Base-by-base conservation (phyloP, 306 rosid species). In the Adenanthera pavonina region DNA sequence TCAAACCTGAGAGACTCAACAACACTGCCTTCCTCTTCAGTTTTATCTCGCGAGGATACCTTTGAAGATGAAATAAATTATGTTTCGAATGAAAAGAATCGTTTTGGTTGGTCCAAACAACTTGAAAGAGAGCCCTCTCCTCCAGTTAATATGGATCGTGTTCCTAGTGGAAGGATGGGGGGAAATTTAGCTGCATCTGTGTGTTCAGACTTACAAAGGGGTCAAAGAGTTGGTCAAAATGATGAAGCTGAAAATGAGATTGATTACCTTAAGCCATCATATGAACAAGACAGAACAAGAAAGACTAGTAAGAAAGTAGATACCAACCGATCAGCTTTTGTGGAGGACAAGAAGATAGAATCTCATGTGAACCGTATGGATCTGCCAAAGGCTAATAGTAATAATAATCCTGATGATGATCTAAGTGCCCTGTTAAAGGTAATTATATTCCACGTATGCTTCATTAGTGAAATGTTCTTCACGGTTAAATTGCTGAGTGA, bases 41-140 rank as follows among this genome's bases (percentile, higher is more conserved):
- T 78, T 86, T 53, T 68, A 77, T 79, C 90, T 60, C 75, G 49
- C 46, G 90, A 89, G 41, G 66, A 87, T 54, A 78, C 83, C 66
- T 75, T 80, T 61, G 92, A 88, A 72, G 91, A 88, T 82, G 89
- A 85, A 88, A 87, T 3, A 62, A 67, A 81, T 33, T 38, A 47
- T 85, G 81, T 79, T 83, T 82, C 95, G 52, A 82, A 78, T 66
- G 98, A 92, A 41, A 90, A 81, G 86, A 89, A 74, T 80, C 86
- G 74, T 73, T 92, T 87, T 73, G 94, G 94, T 83, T 93, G 99
- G 98, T 83, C 92, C 68, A 95, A 85, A 82, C 94, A 85, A 76
- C 68, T 59, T 66, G 94, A 91, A 80, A 88, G 85, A 77, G 99
- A 95, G 52, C 86, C 89, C 44, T 88, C 97, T 52, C 90, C 90